A percentile compares a stretch with the other conserved stretches of the same genome.
phyloP scores from a whole-genome alignment of 208 protist species.

The Angomonas deanei region DNA sequence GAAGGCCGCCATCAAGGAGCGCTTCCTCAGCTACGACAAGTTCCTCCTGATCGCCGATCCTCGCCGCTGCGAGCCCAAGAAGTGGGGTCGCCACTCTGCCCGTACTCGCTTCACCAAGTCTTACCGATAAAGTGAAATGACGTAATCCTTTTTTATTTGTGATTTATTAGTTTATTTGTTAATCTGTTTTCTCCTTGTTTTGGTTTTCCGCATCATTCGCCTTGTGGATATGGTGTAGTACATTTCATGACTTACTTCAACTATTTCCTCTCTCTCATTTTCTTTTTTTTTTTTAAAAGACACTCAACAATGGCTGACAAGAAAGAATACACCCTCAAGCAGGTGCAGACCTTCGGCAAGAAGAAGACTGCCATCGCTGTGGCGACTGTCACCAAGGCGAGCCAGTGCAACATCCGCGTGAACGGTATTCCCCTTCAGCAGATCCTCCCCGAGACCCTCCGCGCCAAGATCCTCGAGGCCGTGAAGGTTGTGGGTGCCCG shows the following conservation, averaged over 20 bases:
- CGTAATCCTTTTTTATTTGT: constrained; percentile 3
- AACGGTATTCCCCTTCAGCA: constrained; percentile 98
- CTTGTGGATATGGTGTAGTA: too few relatives aligned
- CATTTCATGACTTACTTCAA: not conserved
- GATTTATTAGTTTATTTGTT: not conserved
- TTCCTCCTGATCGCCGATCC: constrained; percentile 99
- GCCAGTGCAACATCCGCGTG: constrained; percentile 97
- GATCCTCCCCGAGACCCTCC: constrained; percentile 96
- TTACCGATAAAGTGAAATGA: constrained; percentile 93
- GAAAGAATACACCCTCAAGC: constrained; percentile 70
- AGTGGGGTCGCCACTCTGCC: constrained; percentile 99
- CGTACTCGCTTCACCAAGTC: constrained; percentile 99
- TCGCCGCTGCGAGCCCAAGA: constrained; percentile 99
- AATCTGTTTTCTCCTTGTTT: constrained; percentile 12
- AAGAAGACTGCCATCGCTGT: constrained; percentile 99
- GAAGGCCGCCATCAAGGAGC: constrained; percentile 98
- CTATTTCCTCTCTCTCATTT: not conserved
- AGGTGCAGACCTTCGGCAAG: constrained; percentile 93
- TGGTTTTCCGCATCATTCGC: constrained; percentile 2
- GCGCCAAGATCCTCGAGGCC: constrained; percentile 97
- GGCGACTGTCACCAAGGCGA: constrained; percentile 94
- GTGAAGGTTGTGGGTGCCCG: constrained; percentile 95
- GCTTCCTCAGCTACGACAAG: constrained; percentile 96
- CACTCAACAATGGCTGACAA: constrained; percentile 65
- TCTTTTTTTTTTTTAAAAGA: constrained; percentile 13